Evolutionary conservation across 345 rosid genomes (phyloP), one percentile per base, ranked within the genome.

Genomic region (Theobroma cacao): DNA sequence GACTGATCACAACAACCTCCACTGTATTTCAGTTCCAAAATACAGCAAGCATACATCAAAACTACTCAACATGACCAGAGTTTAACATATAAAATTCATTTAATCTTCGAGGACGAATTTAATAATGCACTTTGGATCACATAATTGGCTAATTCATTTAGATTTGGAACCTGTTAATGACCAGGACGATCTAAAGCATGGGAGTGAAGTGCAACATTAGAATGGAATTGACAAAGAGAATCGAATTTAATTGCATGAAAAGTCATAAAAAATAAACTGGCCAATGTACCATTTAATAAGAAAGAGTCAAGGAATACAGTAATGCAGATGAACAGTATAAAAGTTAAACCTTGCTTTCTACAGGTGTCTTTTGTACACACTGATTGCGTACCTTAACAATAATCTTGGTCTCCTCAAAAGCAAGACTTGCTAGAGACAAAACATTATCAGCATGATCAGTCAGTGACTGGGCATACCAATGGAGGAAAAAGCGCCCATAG

Each of bases 401-500:
- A 64, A 95, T 76, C 77, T 82, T 90, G 38, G 85, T 85, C 31
- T 93, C 98, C 80, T 95, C 99, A 78, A 95, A 92, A 26, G 94
- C 94, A 63, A 95, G 92, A 76, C 75, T 86, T 60, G 98, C 90
- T 63, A 93, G 95, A 81, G 94, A 93, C 80, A 95, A 81, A 75
- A 95, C 93, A 70, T 86, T 91, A 82, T 93, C 96, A 7, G 94
- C 95, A 76, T 95, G 98, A 60, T 85, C 87, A 65, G 87, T 86
- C 72, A 95, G 82, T 53, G 87, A 81, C 48, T 92, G 98, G 1
- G 94, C 85, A 80, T 95, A 95, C 98, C 98, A 95, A 9, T 87
- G 88, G 79, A 95, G 88, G 87, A 95, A 95, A 86, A 95, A 95
- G 77, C 92, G 98, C 60, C 98, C 98, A 18, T 86, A 92, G 87